Conservation (phyloP, 345 rosid species). For the Rhodamnia argentea region DNA sequence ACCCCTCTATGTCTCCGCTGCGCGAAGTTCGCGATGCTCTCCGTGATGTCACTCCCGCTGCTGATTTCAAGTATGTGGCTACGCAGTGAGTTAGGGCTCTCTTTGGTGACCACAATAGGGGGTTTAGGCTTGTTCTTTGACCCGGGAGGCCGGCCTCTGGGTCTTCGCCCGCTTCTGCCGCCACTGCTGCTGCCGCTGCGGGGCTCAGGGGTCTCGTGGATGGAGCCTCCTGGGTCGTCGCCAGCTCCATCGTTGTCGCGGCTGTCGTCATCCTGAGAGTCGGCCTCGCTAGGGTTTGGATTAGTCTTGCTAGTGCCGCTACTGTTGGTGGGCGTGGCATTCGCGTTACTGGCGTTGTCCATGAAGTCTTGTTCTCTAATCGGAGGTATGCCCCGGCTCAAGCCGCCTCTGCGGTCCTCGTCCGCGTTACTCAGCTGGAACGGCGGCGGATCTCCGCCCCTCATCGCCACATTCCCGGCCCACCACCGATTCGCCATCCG, state of each 20-base stretch:
- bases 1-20: constrained; percentile 69
- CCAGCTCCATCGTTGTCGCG: background rate
- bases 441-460: constrained; percentile 46
- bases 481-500: constrained; percentile 84
- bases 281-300: constrained; percentile 8
- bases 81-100: constrained; percentile 69
- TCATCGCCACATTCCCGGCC: constrained; percentile 58
- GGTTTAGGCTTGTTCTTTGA: constrained; percentile 78
- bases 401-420: background rate
- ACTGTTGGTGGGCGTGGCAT: constrained; percentile 4
- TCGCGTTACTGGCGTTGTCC: constrained; percentile 5
- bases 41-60: constrained; percentile 63
- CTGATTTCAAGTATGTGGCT: constrained; percentile 83
- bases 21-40: constrained; percentile 52
- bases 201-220: background rate
- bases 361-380: constrained; percentile 48
- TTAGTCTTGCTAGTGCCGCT: constrained; percentile 26
- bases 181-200: constrained; percentile 17
- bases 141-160: constrained; percentile 82
- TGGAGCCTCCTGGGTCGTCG: background rate
- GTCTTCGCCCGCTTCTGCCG: constrained; percentile 51
- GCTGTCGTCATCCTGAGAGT: constrained; percentile 18
- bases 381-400: constrained; percentile 21
- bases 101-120: constrained; percentile 70
- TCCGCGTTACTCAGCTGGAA: constrained; percentile 17